Base-by-base conservation (phyloP, 306 rosid species). In the Casuarina glauca region DNA sequence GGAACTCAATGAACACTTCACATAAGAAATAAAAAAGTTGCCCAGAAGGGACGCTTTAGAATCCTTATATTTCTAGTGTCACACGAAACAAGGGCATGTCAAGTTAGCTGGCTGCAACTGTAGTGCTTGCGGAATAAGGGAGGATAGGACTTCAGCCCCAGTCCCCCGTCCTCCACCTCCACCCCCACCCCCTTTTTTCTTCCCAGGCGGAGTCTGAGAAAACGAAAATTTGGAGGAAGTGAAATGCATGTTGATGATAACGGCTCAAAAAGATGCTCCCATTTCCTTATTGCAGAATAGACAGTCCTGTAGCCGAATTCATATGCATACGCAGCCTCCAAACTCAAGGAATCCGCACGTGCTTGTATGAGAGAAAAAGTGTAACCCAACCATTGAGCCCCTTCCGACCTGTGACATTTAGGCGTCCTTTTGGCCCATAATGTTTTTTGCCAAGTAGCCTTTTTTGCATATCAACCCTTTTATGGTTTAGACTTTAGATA, bases 181-280 rank as follows among this genome's bases (percentile, higher is more conserved):
- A 48, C 41, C 39, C 64, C 64, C 35, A 35, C 64, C 4, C 15
- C 39, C 64, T 16, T 51, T 51, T 58, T 58, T 58, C 38, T 19
- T 58, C 36, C 39, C 36, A 51, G n/a, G 6, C n/a, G 4, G 39
- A 8, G 4, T 26, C 64, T 9, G 64, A 32, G 9, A 20, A 10
- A 58, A 48, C 26, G 41, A 58, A 26, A 26, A 7, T 58, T 58
- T 26, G 9, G 64, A 11, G 64, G 26, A 58, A 63, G 44, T 38
- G 44, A 44, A 63, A 38, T 15, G 69, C 9, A 63, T 38, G 13
- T 63, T 63, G 8, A 63, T 63, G 69, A 39, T 16, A 38, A 63
- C 36, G 39, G 69, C 45, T 38, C 69, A 63, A 63, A 63, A 39
- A 63, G 69, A 13, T 16, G 46, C 69, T 13, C 45, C 46, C 69